Base-by-base conservation (phyloP, 75 land plant species). In the Sequoia sempervirens region DNA sequence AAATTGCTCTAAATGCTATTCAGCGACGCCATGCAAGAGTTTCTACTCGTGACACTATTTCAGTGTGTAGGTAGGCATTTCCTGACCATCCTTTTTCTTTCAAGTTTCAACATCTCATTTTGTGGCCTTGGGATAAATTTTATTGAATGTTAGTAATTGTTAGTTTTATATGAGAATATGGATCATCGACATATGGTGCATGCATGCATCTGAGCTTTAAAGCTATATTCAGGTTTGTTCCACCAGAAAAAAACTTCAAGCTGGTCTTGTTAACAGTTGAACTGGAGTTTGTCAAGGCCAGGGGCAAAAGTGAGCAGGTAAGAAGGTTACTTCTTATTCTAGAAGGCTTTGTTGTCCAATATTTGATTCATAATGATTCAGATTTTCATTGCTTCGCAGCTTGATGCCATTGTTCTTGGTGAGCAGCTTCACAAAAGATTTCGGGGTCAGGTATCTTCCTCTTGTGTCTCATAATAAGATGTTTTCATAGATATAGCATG, bases 11-110 rank as follows among this genome's bases (percentile, higher is more conserved):
- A 26, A 97, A 96, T 84, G 89, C 92, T 36, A 87, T 92, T 50
- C 99, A 97, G 47, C 92, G 99, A 41, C 92, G 96, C 15, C 88
- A 88, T 72, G 82, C 86, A 5, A 95, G 84, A 88, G 98, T 95
- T 86, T 97, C 99, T 41, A 82, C 88, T 12, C 91, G 92, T 2
- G 99, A 97, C 82, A 4, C 80, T 6, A 80, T 97, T 52, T 80
- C 89, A 36, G 90, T 95, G 11, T 81, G 47, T 38, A 91, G 93
- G 99, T 97, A 45, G 46, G 38, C 75, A 50, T 47, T 37, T 74
- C 13, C 68, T 40, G 20, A 37, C 40, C 43, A 75, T 75, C 43
- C 43, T 37, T 75, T 74, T 40, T 28, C 76, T 37, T 75, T 38
- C 26, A 17, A 17, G 23, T 47, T 47, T 30, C 26, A 17, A 1